These are phyloP conservation scores for Eucalyptus curtisii DNA, from an alignment of 345 rosid genomes.

Conservation along the genomic window DNA sequence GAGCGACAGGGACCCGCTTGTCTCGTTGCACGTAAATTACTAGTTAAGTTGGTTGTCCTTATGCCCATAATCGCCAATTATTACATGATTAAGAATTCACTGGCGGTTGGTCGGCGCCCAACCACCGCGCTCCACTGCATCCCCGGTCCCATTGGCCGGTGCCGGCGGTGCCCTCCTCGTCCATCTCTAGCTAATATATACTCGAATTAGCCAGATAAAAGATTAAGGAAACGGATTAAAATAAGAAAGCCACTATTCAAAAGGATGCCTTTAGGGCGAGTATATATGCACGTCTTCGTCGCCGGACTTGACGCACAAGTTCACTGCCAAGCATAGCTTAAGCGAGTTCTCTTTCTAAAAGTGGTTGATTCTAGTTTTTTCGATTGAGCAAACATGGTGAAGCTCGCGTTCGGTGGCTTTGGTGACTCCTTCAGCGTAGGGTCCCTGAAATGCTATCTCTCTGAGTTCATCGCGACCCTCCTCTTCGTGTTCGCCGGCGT, in stretches of 20 bases:
- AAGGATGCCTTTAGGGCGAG: background rate
- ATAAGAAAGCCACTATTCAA: background rate
- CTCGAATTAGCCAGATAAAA: background rate
- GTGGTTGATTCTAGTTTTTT: background rate
- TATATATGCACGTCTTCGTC: background rate
- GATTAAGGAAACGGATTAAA: background rate
- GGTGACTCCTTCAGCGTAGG: conserved; percentile 71
- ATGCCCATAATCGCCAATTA: conserved; percentile 22
- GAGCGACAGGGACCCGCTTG: background rate
- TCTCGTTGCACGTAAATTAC: conserved; percentile 2
- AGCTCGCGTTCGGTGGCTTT: conserved; percentile 52
- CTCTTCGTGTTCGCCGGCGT: conserved; percentile 95
- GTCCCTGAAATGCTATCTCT: conserved; percentile 51
- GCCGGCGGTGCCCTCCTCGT: conserved; percentile 12
- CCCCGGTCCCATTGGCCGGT: conserved; percentile 30
- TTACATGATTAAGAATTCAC: conserved; percentile 1
- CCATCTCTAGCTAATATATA: background rate
- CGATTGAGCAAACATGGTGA: conserved; percentile 38
- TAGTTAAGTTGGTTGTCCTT: conserved; percentile 17
- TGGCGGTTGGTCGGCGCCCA: conserved; percentile 44
- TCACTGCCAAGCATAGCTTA: background rate
- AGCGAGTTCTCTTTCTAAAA: background rate
- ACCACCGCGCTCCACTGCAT: background rate
- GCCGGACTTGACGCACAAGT: background rate
- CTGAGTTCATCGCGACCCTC: conserved; percentile 91